Conservation (phyloP, 2,329 filamentous ascomycete species). For the Colletotrichum lini region DNA sequence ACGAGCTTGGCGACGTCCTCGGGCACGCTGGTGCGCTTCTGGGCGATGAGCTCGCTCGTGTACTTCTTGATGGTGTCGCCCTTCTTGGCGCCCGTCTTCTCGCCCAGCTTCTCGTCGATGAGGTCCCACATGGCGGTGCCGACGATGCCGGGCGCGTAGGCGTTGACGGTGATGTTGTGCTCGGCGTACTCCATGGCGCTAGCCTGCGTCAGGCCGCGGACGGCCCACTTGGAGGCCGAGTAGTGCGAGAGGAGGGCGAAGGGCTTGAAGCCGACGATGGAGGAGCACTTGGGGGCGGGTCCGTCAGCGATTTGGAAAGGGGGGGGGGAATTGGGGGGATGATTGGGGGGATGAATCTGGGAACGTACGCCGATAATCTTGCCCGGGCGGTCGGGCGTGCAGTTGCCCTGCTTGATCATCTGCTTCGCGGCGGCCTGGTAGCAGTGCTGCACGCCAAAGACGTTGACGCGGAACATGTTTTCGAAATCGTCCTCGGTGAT, state of each 20-base stretch:
- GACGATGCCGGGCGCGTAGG: conserved; percentile 78
- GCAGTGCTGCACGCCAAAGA: conserved; percentile 76
- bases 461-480: conserved; percentile 75
- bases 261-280: conserved; percentile 72
- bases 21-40: conserved; percentile 71
- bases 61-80: conserved; percentile 67
- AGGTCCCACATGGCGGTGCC: conserved; percentile 78
- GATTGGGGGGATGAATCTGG: neutral
- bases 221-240: conserved; percentile 75
- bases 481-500: conserved; percentile 70
- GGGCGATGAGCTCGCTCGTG: conserved; percentile 65
- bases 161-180: conserved; percentile 76
- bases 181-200: conserved; percentile 74
- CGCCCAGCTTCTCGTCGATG: conserved; percentile 69
- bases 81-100: conserved; percentile 62
- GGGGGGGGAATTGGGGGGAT: too few relatives aligned
- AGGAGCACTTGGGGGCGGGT: conserved; percentile 48
- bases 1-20: conserved; percentile 76
- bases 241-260: conserved; percentile 74
- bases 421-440: conserved; percentile 75
- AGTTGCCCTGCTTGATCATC: conserved; percentile 68
- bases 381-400: conserved; percentile 53
- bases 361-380: conserved; percentile 61
- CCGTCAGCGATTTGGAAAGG: too few relatives aligned
- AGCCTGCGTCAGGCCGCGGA: conserved; percentile 75